Evolutionary conservation across 73 alveolate genomes (phyloP).

Genomic region (Paramecium tetraurelia): DNA sequence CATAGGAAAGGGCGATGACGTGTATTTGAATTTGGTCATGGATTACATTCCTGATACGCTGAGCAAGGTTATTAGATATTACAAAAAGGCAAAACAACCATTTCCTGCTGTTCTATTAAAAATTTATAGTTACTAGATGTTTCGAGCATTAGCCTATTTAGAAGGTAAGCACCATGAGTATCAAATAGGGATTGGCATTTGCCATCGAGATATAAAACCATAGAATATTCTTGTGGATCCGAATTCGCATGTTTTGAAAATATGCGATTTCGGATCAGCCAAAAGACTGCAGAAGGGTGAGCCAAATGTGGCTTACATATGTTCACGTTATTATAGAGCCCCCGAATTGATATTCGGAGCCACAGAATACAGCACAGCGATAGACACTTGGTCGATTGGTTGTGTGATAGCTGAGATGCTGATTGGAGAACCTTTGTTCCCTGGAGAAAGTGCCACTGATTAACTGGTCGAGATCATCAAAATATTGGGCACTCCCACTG

Average conservation of each 20-base stretch:
- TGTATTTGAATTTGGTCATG: conserved; percentile 82
- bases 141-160: conserved; percentile 82
- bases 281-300: conserved; percentile 90
- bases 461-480: conserved; percentile 74
- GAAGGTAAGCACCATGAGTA: conserved; percentile 50
- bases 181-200: conserved; percentile 62
- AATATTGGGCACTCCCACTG: conserved; percentile 74
- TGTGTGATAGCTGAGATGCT: conserved; percentile 76
- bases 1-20: conserved; percentile 63
- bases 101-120: conserved; percentile 78
- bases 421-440: conserved; percentile 74
- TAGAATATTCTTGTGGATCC: conserved; percentile 83
- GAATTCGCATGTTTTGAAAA: conserved; percentile 67
- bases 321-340: conserved; percentile 81
- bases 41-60: conserved; percentile 88
- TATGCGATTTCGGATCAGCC: conserved; percentile 97
- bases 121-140: conserved; percentile 81
- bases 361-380: conserved; percentile 84
- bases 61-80: conserved; percentile 72
- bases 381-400: conserved; percentile 86
- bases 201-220: conserved; percentile 92
- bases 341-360: conserved; percentile 97
- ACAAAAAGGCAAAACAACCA: conserved; percentile 67
- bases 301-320: conserved; percentile 92
- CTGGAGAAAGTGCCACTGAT: conserved; percentile 70